A percentile compares a stretch with the other conserved stretches of the same genome.
These are phyloP conservation scores for Poteriospumella lacustris DNA, from an alignment of 108 stramenopile species.

Conservation along the genomic window DNA sequence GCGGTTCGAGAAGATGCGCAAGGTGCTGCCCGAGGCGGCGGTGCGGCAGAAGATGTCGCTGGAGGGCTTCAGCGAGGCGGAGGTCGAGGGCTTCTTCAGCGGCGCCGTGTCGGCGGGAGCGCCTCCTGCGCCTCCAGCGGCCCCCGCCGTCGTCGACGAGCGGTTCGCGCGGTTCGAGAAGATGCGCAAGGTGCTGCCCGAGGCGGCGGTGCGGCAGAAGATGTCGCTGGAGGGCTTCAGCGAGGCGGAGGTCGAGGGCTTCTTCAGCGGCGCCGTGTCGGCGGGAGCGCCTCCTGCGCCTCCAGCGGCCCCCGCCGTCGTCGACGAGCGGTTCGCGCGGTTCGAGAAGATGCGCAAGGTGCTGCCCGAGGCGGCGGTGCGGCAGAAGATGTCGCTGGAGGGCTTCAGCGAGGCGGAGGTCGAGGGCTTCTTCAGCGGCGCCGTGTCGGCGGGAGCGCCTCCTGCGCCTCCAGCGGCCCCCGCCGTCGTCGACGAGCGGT, in stretches of 20 bases:
- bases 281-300: not conserved
- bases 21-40: not conserved
- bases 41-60: slow-evolving; percentile 14
- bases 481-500: not conserved
- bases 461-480: not conserved
- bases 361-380: slow-evolving; percentile 3
- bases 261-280: not conserved
- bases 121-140: not conserved
- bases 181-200: not conserved
- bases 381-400: not conserved
- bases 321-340: not conserved
- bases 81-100: not conserved
- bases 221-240: slow-evolving; percentile 6
- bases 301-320: not conserved
- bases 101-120: not conserved
- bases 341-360: not conserved
- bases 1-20: not conserved
- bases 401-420: not conserved
- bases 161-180: not conserved
- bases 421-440: not conserved
- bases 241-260: not conserved
- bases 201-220: slow-evolving; percentile 8
- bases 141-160: not conserved
- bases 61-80: not conserved
- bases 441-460: not conserved